Percentiles rank a stretch among this genome's conserved stretches.
These are phyloP conservation scores for Rhodotorula toruloides DNA, from an alignment of 768 basidiomycete genomes.

Conservation along the genomic window DNA sequence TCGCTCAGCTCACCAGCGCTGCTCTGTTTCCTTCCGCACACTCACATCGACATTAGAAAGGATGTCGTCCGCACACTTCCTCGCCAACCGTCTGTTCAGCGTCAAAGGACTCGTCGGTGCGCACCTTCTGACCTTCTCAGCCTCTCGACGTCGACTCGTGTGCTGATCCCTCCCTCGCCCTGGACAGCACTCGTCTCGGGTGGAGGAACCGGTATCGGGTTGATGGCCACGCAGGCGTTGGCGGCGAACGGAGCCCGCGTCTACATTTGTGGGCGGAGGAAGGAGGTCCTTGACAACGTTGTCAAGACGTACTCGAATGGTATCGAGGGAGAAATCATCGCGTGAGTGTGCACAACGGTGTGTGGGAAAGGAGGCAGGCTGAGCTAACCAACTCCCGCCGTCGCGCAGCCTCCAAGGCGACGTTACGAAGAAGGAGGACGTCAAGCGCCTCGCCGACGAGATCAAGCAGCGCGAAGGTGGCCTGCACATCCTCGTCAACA, in stretches of 20 bases:
- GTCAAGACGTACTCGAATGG: slow-evolving; percentile 8
- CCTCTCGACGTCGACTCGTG: neutral
- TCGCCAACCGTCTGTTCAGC: slow-evolving; percentile 13
- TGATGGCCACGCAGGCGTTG: slow-evolving; percentile 52
- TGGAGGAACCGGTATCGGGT: slow-evolving; percentile 68
- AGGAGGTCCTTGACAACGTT: slow-evolving; percentile 26
- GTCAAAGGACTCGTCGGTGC: slow-evolving; percentile 18
- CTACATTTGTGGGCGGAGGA: slow-evolving; percentile 32
- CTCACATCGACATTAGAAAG: neutral
- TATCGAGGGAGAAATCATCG: slow-evolving; percentile 23
- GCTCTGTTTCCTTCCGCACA: neutral
- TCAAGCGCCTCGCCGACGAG: slow-evolving; percentile 17
- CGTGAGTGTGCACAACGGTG: slow-evolving; percentile 1
- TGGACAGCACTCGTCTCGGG: slow-evolving; percentile 67
- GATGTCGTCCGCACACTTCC: neutral
- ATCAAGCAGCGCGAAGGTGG: slow-evolving; percentile 20
- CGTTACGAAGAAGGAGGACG: slow-evolving; percentile 24
- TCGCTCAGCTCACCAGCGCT: too few species aligned
- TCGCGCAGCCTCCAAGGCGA: slow-evolving; percentile 15
- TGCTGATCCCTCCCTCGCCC: slow-evolving; percentile 44
- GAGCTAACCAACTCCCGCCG: neutral
- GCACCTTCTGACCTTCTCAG: neutral
- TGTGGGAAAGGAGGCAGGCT: neutral
- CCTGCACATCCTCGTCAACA: slow-evolving; percentile 28
- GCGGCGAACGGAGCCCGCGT: slow-evolving; percentile 53